These are phyloP conservation scores for Microascus cirrosus DNA, from an alignment of 2,329 filamentous ascomycete genomes.

Conservation along the genomic window DNA sequence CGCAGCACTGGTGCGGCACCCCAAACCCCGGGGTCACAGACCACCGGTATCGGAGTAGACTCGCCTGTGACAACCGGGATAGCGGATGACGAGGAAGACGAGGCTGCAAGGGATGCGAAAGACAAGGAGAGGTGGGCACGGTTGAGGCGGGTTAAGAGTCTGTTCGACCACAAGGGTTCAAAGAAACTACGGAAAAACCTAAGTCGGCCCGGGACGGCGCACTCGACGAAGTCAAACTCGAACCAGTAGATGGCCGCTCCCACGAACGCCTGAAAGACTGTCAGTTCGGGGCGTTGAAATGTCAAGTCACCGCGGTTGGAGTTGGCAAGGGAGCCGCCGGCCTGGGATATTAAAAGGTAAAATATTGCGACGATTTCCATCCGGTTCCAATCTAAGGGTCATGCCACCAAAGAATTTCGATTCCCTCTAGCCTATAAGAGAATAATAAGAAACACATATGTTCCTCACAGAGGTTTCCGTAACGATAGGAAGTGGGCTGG, in stretches of 20 bases:
- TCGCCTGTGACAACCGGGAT: slow-evolving; percentile 9
- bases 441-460: too few species aligned
- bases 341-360: too few species aligned
- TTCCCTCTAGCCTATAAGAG: too few species aligned
- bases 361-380: too few species aligned
- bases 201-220: slow-evolving; percentile 7
- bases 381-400: too few species aligned
- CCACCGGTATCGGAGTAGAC: slow-evolving; percentile 6
- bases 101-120: slow-evolving; percentile 38
- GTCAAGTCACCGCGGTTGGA: too few species aligned
- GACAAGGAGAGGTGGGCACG: slow-evolving; percentile 67
- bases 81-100: slow-evolving; percentile 31
- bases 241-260: background rate
- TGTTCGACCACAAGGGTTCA: slow-evolving; percentile 54
- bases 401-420: too few species aligned
- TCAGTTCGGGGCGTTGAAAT: too few species aligned
- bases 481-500: too few species aligned
- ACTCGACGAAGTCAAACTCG: slow-evolving; percentile 3
- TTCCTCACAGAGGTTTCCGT: too few species aligned
- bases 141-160: slow-evolving; percentile 58
- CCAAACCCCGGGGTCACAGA: background rate
- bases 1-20: background rate
- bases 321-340: too few species aligned
- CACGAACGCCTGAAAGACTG: background rate
- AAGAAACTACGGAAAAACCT: slow-evolving; percentile 35